Base-by-base conservation (phyloP, 352 stramenopile genomes). In the Saprolegnia diclina region DNA sequence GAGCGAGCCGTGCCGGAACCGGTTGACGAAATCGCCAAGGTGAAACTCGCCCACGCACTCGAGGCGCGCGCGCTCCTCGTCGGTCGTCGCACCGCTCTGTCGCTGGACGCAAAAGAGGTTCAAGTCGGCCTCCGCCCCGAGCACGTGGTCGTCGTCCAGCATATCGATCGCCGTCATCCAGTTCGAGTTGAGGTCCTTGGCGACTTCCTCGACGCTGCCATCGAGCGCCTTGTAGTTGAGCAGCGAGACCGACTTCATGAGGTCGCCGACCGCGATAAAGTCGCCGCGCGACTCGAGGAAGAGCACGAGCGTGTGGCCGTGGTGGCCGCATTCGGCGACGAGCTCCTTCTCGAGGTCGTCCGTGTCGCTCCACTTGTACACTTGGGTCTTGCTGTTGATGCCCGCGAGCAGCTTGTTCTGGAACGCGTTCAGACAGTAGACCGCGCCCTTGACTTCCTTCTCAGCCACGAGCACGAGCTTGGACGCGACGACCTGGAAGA, bases 161-260 rank as follows among this genome's bases (percentile, higher is more conserved):
- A 98, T 98, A 42, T 87, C 89, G 21, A 98, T 80, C 19, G 92
- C 90, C 13, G 94, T 98, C 74, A 97, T 98, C 91, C 95, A 98
- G 74, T 98, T 98, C 9, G 91, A 90, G 74, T 98, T 98, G 71
- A 98, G 90, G 74, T 99, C 96, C 67, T 97, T 88, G 3, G 94
- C 94, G 67, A 98, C 90, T 74, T 98, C 94, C 78, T 98, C 93
- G n/a, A 98, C 91, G 24, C 76, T 91, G 2, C 87, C 87, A 61
- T 94, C 89, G 29, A 91, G 71, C 50, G 93, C 87, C 75, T 97
- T 96, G 82, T 98, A 98, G 72, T 94, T 94, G 32, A 98, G 74
- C 24, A 99, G 73, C 32, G 91, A 97, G 59, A 98, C 96, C 2
- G 92, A 98, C 71, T 98, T 97, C 95, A 99, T 98, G 50, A 99